Percentiles rank a stretch among this genome's conserved stretches.
Conservation (phyloP, 257 asterid genomes). For the Capsicum rhomboideum region DNA sequence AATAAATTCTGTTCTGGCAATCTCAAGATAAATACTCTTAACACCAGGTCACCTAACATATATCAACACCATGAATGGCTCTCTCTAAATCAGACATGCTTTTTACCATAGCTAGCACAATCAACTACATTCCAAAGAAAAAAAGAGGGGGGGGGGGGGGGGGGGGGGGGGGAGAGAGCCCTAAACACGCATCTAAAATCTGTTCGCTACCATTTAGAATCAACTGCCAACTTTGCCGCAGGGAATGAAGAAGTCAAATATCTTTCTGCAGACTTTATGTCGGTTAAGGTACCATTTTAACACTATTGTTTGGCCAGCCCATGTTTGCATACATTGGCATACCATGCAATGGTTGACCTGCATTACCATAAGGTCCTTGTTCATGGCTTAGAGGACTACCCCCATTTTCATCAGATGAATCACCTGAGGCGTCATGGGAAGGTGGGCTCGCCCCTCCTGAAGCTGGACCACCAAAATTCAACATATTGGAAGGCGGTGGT, state of each 20-base stretch:
- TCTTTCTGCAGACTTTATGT: background rate
- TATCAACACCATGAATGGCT: background rate
- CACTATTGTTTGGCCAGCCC: slow-evolving; percentile 49
- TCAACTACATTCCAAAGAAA: background rate
- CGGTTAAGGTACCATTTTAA: slow-evolving; percentile 47
- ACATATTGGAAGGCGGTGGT: slow-evolving; percentile 31
- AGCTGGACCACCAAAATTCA: slow-evolving; percentile 43
- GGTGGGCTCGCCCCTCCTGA: slow-evolving; percentile 34
- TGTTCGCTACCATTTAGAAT: slow-evolving; percentile 2
- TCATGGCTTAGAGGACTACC: slow-evolving; percentile 38
- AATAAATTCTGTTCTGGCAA: background rate
- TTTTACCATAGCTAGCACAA: background rate
- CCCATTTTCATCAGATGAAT: slow-evolving; percentile 52
- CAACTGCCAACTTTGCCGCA: background rate
- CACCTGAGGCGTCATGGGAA: slow-evolving; percentile 50
- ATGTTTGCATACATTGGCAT: slow-evolving; percentile 37
- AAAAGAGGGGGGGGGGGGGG: background rate
- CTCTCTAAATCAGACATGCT: background rate
- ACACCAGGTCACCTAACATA: background rate
- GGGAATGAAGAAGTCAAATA: background rate
- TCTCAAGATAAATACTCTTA: background rate
- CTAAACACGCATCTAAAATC: background rate
- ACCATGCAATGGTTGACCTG: slow-evolving; percentile 38
- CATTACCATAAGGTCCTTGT: slow-evolving; percentile 25
- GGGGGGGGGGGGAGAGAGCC: no score